phyloP scores from a whole-genome alignment of 768 basidiomycete genomes.

The Harrya chromipes region DNA sequence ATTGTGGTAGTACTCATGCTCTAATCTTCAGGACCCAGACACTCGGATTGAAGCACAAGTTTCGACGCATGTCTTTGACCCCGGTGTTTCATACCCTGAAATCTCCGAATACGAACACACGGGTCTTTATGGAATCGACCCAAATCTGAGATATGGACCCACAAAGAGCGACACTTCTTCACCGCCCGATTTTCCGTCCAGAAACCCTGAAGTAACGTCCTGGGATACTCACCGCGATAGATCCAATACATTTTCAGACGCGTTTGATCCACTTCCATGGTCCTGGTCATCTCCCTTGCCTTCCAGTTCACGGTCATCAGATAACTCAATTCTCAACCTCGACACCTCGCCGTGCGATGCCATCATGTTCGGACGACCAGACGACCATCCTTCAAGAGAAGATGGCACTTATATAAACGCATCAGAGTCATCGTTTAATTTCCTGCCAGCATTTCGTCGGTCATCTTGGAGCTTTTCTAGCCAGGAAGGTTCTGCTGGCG shows the following conservation, averaged over 20 bases:
- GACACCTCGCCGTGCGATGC: conserved; percentile 22
- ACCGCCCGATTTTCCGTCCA: background rate
- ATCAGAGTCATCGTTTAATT: background rate
- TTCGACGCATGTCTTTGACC: background rate
- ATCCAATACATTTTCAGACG: background rate
- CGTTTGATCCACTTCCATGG: conserved; percentile 9
- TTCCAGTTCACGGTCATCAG: conserved; percentile 13
- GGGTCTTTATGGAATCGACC: background rate
- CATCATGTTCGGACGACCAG: background rate
- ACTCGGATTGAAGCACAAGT: background rate
- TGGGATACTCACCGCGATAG: background rate
- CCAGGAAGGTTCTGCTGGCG: background rate
- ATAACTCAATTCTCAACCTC: conserved; percentile 18
- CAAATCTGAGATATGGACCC: background rate
- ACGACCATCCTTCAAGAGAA: background rate
- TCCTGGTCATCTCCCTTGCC: conserved; percentile 26
- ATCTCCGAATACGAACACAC: background rate
- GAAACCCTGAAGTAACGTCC: background rate
- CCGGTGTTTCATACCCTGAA: background rate
- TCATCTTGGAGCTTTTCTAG: background rate
- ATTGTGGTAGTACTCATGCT: background rate
- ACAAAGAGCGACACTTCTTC: background rate
- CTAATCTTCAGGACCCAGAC: conserved; percentile 5
- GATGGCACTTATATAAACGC: background rate
- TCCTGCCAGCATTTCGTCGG: background rate